Evolutionary conservation across 371 early-diverging fungal genomes (phyloP).

Genomic region (Rhizomucor pusillus): DNA sequence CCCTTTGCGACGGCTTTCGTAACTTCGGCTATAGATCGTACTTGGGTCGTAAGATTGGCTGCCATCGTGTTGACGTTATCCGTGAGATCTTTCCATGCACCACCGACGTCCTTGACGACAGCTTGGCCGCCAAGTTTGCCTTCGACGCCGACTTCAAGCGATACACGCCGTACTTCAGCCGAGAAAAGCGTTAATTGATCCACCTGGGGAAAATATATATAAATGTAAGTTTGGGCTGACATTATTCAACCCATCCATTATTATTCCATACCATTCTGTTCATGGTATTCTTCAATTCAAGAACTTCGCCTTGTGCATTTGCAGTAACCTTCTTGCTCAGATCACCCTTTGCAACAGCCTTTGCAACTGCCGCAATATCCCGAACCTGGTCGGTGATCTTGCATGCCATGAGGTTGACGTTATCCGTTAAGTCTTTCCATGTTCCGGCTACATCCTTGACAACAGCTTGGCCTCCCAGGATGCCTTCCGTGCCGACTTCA

Average conservation of each 20-base stretch:
- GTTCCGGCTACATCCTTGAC: constrained; percentile 55
- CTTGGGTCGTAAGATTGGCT: constrained; percentile 47
- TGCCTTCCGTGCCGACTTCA: constrained; percentile 67
- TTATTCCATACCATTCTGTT: constrained; percentile 39
- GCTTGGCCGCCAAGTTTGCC: constrained; percentile 48
- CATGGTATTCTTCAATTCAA: constrained; percentile 37
- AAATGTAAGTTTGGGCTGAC: neutral
- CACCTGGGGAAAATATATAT: constrained; percentile 7
- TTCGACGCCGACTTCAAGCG: constrained; percentile 51
- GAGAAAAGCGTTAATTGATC: constrained; percentile 45
- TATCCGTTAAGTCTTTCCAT: constrained; percentile 62
- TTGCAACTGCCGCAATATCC: constrained; percentile 56
- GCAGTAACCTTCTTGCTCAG: constrained; percentile 38
- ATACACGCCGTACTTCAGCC: constrained; percentile 43
- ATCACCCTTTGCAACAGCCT: constrained; percentile 56
- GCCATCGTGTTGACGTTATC: constrained; percentile 55
- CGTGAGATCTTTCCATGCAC: constrained; percentile 53
- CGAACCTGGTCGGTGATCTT: constrained; percentile 60
- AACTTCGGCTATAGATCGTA: constrained; percentile 55
- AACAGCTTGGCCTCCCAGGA: constrained; percentile 60
- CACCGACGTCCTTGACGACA: constrained; percentile 43
- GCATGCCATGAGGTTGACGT: constrained; percentile 59
- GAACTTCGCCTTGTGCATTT: constrained; percentile 41
- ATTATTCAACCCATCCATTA: neutral
- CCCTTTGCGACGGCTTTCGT: constrained; percentile 55